These are phyloP conservation scores for Solanum dulcamara DNA, from an alignment of 257 asterid species.

Conservation along the genomic window DNA sequence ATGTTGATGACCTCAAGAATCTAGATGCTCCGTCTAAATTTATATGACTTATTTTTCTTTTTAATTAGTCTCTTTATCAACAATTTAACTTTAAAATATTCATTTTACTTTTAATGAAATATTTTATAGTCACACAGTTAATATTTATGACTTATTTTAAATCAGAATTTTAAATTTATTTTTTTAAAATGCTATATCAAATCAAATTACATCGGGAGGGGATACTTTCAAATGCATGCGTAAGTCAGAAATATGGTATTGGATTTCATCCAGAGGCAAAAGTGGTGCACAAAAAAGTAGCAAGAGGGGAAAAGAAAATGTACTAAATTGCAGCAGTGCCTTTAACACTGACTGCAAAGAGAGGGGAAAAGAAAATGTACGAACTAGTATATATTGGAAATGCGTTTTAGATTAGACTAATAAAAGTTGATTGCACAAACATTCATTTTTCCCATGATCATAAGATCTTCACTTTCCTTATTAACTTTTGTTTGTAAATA, in stretches of 20 bases:
- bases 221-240: constrained; percentile 1
- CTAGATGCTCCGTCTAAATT: background rate
- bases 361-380: background rate
- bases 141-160: background rate
- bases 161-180: no score
- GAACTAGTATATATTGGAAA: background rate
- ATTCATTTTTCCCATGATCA: background rate
- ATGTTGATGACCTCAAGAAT: background rate
- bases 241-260: background rate
- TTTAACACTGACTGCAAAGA: background rate
- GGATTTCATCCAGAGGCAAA: background rate
- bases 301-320: background rate
- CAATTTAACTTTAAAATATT: background rate
- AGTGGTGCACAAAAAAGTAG: background rate
- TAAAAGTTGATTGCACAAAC: background rate
- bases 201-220: no score
- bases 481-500: background rate
- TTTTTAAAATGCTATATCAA: no score
- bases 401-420: background rate
- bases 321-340: background rate
- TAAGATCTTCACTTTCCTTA: background rate
- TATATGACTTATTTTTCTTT: no score
- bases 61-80: no score
- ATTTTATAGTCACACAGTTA: no score
- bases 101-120: background rate